Base-by-base conservation (phyloP, 2,329 filamentous ascomycete genomes). In the Exserohilum rostratum region DNA sequence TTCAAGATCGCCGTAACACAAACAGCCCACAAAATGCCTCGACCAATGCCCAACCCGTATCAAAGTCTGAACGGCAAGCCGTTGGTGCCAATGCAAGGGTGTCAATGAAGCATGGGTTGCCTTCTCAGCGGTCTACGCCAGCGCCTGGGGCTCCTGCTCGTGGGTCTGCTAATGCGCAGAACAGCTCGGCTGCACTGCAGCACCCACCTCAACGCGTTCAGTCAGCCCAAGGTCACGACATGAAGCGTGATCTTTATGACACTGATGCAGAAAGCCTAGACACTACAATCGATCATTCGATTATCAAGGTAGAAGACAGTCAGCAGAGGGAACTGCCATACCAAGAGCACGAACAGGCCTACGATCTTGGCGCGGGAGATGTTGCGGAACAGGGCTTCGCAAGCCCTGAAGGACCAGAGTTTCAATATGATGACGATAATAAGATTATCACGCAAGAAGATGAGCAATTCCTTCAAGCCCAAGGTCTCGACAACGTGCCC, bases 251-350 rank as follows among this genome's bases (percentile, higher is more conserved):
- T 56, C 45, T 37, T 0, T 77, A 70, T 43, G 75, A 71, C 44
- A 78, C 76, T 53, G 75, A 78, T 54, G 69, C 68, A 22, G 73
- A 69, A 35, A 74, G 70, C 46, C 61, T 76, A 25, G 74, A 75
- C 40, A 73, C 69, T 5, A 76, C 72, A 20, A 57, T 68, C 1
- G 60, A 68, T 20, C 56, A 46, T 4, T 71, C 68, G 25, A 37
- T 61, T 10, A 27, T 68, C 4, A 57, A 67, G 3, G 53, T 60
- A 12, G 60, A 66, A 18, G 49, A 66, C 29, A 60, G 43, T 39
- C 65, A 68, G 35, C 15, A 46, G 27, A 37, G 25, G 29, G 38
- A 57, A 7, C 45, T 48, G 7, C 52, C 53, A 3, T 15, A 55
- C 25, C 55, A 56, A 13, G 55, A 57, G 30, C 52, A 54, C 6